A percentile compares a stretch with the other conserved stretches of the same genome.
Conservation (phyloP, 2,329 filamentous ascomycete genomes). For the Hypoxylon sp. region DNA sequence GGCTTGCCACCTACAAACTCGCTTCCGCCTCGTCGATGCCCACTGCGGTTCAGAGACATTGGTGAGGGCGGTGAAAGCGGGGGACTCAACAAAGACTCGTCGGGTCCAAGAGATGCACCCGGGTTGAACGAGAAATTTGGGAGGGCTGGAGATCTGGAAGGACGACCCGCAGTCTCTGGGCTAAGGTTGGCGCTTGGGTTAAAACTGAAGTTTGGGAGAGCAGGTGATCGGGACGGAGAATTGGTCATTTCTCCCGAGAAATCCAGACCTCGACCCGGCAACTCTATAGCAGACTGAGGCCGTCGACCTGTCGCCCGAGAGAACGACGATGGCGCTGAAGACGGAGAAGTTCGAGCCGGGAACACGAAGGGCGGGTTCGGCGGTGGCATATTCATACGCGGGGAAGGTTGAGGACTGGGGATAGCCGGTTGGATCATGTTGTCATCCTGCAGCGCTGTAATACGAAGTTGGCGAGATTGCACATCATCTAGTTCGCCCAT, state of each 20-base stretch:
- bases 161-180: constrained; percentile 53
- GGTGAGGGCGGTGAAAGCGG: constrained; percentile 69
- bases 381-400: constrained; percentile 59
- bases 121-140: constrained; percentile 72
- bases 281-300: constrained; percentile 68
- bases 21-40: constrained; percentile 85
- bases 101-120: constrained; percentile 53
- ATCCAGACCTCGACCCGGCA: constrained; percentile 36
- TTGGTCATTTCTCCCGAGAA: constrained; percentile 40
- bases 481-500: constrained; percentile 45
- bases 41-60: constrained; percentile 72
- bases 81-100: constrained; percentile 64
- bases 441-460: constrained; percentile 52
- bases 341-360: constrained; percentile 65
- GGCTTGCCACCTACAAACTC: constrained; percentile 87
- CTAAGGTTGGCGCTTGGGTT: constrained; percentile 54
- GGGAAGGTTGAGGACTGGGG: constrained; percentile 55
- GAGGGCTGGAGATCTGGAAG: constrained; percentile 60
- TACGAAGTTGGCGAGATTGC: constrained; percentile 47
- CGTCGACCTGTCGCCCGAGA: constrained; percentile 66
- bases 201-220: constrained; percentile 54
- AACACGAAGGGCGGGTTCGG: constrained; percentile 78
- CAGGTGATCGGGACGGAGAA: constrained; percentile 45
- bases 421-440: constrained; percentile 46
- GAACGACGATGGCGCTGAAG: constrained; percentile 63